Evolutionary conservation across 2,329 filamentous ascomycete species (phyloP).

Genomic region (Myriosclerotinia curreyana): DNA sequence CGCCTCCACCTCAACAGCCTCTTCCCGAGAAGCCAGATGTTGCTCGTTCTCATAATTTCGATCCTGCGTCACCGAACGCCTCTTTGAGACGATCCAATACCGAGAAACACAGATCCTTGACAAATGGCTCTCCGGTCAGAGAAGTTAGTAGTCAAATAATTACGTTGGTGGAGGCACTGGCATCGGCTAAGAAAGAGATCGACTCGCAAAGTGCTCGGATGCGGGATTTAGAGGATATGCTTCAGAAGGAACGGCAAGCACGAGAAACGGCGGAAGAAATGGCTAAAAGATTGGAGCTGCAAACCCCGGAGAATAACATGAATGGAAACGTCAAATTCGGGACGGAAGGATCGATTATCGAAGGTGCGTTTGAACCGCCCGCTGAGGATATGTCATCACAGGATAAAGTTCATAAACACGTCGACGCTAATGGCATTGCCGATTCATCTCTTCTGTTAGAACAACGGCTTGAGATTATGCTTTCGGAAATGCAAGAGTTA

Average conservation of each 20-base stretch:
- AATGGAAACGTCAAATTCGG: slow-evolving; percentile 44
- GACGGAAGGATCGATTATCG: slow-evolving; percentile 43
- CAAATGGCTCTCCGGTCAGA: slow-evolving; percentile 46
- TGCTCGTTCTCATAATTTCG: slow-evolving; percentile 46
- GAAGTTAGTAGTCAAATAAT: slow-evolving; percentile 71
- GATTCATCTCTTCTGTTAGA: slow-evolving; percentile 56
- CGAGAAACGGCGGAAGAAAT: slow-evolving; percentile 81
- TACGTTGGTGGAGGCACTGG: slow-evolving; percentile 79
- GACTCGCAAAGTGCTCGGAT: slow-evolving; percentile 78
- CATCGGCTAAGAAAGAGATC: slow-evolving; percentile 79
- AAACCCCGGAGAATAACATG: slow-evolving; percentile 43
- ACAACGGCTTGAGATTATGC: slow-evolving; percentile 35
- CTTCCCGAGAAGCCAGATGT: slow-evolving; percentile 89
- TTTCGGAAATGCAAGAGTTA: slow-evolving; percentile 36
- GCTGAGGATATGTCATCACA: slow-evolving; percentile 32
- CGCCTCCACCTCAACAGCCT: slow-evolving; percentile 88
- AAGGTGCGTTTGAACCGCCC: slow-evolving; percentile 48
- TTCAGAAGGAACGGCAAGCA: slow-evolving; percentile 76
- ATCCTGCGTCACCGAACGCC: slow-evolving; percentile 43
- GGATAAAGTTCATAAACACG: slow-evolving; percentile 31
- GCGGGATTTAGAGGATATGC: slow-evolving; percentile 73
- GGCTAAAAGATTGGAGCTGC: slow-evolving; percentile 66
- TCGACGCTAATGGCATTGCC: slow-evolving; percentile 78
- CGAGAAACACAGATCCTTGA: slow-evolving; percentile 64
- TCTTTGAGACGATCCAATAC: slow-evolving; percentile 73